Evolutionary conservation across 2,329 filamentous ascomycete genomes (phyloP), one percentile per base, ranked within the genome.

Genomic region (Ceratocystis cacaofunesta): DNA sequence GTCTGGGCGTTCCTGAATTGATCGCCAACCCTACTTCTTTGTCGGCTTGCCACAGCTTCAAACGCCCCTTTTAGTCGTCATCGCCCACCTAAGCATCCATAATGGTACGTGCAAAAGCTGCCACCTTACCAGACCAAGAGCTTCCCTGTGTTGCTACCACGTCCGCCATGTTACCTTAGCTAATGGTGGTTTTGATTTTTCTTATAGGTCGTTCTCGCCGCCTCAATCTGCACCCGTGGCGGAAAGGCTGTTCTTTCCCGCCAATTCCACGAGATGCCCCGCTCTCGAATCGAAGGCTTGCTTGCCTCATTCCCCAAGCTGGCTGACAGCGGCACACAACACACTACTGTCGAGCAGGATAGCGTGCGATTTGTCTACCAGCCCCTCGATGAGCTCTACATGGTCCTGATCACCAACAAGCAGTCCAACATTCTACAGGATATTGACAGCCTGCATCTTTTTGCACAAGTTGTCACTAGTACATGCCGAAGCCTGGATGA

Each of bases 341-440:
- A 99, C 77, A 99, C 94, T 32, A 99, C 90, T 5, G 92, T 97
- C 72, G 94, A 99, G 78, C 92, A 97, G 78, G 95, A 99, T 80
- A 97, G 96, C 79, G 94, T 99, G 73, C 92, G 94, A 79, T 99
- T 96, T 75, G 94, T 99, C 67, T 99, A 99, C 81, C 94, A 99
- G 76, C 95, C 94, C 68, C 83, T 99, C 69, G 95, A 99, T 78
- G 95, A 99, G 80, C 86, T 99, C 69, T 99, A 99, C 83, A 97
- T 99, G 85, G 92, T 99, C 70, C 85, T 99, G 73, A 97, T 99
- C 78, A 99, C 95, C 76, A 99, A 99, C 81, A 89, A 91, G 72
- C 94, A 97, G 80, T 97, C 92, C 76, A 99, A 99, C 78, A 99
- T 99, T 71, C 83, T 99, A 63, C 94, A 99, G 78, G 94, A 99